Conservation (phyloP, 202 grass and related monocot species). For the Bolboschoenoplectus hybrid region DNA sequence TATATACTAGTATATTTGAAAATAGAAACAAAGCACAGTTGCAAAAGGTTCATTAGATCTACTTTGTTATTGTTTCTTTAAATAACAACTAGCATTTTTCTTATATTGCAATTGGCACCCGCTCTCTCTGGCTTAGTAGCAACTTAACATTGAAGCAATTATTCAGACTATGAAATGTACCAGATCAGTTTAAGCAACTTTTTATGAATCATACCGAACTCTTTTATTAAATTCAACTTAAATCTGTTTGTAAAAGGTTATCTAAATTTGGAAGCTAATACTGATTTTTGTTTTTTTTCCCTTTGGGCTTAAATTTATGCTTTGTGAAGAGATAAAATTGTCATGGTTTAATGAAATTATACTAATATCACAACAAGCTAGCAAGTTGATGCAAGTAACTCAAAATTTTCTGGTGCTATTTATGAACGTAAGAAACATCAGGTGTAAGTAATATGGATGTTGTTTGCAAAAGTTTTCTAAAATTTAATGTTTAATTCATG, state of each 20-base stretch:
- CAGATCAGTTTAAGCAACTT: background rate
- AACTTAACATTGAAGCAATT: background rate
- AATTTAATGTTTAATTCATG: background rate
- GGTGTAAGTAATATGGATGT: background rate
- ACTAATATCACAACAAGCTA: constrained; percentile 6
- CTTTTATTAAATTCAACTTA: background rate
- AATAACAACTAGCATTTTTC: background rate
- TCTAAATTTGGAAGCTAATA: background rate
- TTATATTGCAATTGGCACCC: background rate
- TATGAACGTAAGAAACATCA: background rate
- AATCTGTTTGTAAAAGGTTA: background rate
- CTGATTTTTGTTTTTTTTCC: background rate
- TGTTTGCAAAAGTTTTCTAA: constrained; percentile 9
- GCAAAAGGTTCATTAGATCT: constrained; percentile 1
- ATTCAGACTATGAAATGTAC: background rate
- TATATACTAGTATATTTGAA: background rate
- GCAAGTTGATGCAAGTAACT: background rate
- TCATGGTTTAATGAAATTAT: constrained; percentile 30
- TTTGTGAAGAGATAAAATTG: background rate
- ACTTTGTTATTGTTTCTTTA: background rate
- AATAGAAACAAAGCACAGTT: constrained; percentile 23
- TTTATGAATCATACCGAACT: background rate
- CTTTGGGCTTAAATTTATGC: background rate
- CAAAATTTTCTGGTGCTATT: constrained; percentile 1
- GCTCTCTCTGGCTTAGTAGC: background rate